phyloP scores from a whole-genome alignment of 768 basidiomycete species.

The Psilocybe tampanensis region DNA sequence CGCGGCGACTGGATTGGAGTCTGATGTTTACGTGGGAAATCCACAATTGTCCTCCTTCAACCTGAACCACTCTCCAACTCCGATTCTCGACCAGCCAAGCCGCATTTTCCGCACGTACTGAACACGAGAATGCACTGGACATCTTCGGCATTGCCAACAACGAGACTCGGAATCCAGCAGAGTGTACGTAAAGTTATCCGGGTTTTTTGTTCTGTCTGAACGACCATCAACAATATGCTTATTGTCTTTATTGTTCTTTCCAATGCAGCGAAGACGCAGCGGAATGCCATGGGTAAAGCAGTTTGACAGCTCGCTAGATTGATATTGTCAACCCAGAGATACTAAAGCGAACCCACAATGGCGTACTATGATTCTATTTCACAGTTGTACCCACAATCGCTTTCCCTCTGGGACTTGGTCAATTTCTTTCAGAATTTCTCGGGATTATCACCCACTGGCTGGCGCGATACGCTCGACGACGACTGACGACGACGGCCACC shows the following conservation, averaged over 20 bases:
- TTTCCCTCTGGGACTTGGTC: not conserved
- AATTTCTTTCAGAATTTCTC: not conserved
- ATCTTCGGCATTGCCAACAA: too few relatives aligned
- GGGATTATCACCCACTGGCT: constrained; percentile 19
- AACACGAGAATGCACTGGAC: too few relatives aligned
- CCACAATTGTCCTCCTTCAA: too few relatives aligned
- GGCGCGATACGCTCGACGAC: constrained; percentile 18
- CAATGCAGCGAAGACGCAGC: not conserved
- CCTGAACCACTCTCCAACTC: too few relatives aligned
- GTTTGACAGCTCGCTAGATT: not conserved
- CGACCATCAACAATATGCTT: not conserved
- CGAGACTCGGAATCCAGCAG: too few relatives aligned
- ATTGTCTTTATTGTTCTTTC: constrained; percentile 13
- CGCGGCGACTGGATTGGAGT: too few relatives aligned
- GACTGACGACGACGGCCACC: not conserved
- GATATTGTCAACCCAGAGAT: constrained; percentile 7
- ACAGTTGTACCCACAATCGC: not conserved
- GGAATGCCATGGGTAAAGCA: not conserved
- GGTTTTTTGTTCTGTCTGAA: not conserved
- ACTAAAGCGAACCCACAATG: constrained; percentile 9
- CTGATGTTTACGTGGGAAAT: too few relatives aligned
- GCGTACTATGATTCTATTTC: not conserved
- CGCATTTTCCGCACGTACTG: too few relatives aligned
- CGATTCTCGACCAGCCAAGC: too few relatives aligned
- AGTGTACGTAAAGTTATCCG: too few relatives aligned